Base-by-base conservation (phyloP, 1,139 yeast species). In the Kurtzmaniella natalensis region DNA sequence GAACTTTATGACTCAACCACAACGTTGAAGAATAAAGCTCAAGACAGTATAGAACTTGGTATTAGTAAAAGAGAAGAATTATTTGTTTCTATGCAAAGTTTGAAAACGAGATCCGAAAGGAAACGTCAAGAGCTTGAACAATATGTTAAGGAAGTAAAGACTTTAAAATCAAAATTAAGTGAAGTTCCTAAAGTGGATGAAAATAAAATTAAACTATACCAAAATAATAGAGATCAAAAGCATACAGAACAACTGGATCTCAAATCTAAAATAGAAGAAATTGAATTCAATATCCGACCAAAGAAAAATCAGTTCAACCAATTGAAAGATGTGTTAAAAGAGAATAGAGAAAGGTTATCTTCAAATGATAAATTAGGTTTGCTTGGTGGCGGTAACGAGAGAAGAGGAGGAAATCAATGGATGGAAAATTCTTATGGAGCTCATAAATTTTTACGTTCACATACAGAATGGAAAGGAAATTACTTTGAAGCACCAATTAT, bases 401-500 rank as follows among this genome's bases (percentile, higher is more conserved):
- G 24, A 53, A 59, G 9, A 52, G 17, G 29, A 18, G 14, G 9
- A 8, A 50, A 26, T 57, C 55, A 21, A 43, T 57, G 61, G 28
- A 46, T 56, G 36, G 60, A 53, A 18, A 55, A 54, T 31, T 50
- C 70, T 0, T 59, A 53, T 36, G 46, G 48, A 7, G 63, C 63
- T 0, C 72, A 64, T 37, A 44, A 44, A 14, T 44, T 46, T 18
- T 50, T 69, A 15, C 48, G 74, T 31, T 41, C 46, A n/a, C 41
- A 49, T 16, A 38, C 48, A 1, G 53, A 61, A 11, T 62, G 73
- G 33, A 50, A 57, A 26, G 59, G 59, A 0, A 52, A 52, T 7
- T 77, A 83, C 36, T 75, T 65, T 42, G 95, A 83, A 48, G 94
- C 95, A 2, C 94, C 96, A 0, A 62, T 80, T n/a, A 64, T 87